A percentile compares a stretch with the other conserved stretches of the same genome.
phyloP scores from a whole-genome alignment of 2,329 filamentous ascomycete species.

The Colletotrichum abscissum region DNA sequence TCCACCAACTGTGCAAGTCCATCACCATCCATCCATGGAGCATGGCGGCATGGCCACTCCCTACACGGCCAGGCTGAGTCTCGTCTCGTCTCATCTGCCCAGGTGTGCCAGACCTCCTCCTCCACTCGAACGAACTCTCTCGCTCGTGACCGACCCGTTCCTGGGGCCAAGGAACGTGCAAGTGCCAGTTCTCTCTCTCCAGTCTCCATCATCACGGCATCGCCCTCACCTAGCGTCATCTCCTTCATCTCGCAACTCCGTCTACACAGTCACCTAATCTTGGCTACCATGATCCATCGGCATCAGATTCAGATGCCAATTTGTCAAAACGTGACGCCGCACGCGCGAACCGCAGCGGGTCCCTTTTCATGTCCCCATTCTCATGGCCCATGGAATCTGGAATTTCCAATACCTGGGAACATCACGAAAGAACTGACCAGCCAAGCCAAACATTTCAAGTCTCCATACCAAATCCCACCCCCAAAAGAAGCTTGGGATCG shows the following conservation, averaged over 20 bases:
- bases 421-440: background rate
- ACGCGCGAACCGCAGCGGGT: background rate
- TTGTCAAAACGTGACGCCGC: background rate
- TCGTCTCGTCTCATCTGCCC: constrained; percentile 19
- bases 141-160: background rate
- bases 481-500: constrained; percentile 17
- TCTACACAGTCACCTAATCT: background rate
- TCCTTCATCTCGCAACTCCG: background rate
- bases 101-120: background rate
- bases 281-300: background rate
- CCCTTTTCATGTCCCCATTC: background rate
- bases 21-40: background rate
- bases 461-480: background rate
- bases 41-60: background rate
- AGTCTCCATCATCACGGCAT: background rate
- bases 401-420: background rate
- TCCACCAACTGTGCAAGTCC: background rate
- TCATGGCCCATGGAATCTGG: too few species aligned
- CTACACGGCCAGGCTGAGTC: constrained; percentile 4
- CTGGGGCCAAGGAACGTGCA: constrained; percentile 5
- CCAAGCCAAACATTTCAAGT: background rate
- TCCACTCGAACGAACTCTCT: constrained; percentile 6
- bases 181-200: background rate
- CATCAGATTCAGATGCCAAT: background rate
- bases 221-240: background rate